Conservation (phyloP, 306 rosid genomes). For the Pyrus communis region DNA sequence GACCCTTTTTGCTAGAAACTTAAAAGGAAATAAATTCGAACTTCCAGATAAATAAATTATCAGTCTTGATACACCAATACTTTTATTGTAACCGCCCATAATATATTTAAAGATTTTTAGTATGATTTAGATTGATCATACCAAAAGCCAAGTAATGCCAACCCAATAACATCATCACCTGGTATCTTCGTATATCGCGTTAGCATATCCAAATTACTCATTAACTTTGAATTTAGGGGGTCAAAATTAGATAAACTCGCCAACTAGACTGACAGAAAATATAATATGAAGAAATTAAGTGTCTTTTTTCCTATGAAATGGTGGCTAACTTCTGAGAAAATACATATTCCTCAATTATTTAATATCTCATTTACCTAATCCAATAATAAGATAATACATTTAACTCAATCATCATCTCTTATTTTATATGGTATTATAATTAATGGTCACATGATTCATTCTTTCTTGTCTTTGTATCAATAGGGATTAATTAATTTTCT, state of each 20-base stretch:
- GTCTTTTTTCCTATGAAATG: slow-evolving; percentile 36
- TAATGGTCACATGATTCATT: slow-evolving; percentile 1
- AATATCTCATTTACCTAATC: slow-evolving; percentile 29
- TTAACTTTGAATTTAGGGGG: not conserved
- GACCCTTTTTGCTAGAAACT: too few relatives aligned
- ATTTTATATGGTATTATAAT: slow-evolving; percentile 4
- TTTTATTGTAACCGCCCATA: too few relatives aligned
- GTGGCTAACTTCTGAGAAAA: slow-evolving; percentile 19
- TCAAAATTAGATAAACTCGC: slow-evolving; percentile 12
- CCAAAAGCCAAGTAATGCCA: not conserved
- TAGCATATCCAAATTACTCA: not conserved
- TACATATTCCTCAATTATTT: slow-evolving; percentile 1
- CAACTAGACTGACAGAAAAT: slow-evolving; percentile 38
- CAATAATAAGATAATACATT: slow-evolving; percentile 5
- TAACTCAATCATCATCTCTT: slow-evolving; percentile 17
- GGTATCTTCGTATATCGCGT: too few relatives aligned
- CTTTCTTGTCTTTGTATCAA: slow-evolving; percentile 3
- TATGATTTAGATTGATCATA: not conserved
- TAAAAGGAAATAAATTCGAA: too few relatives aligned
- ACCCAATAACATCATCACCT: not conserved
- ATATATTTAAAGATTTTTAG: too few relatives aligned
- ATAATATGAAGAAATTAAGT: slow-evolving; percentile 8
- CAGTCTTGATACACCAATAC: too few relatives aligned
- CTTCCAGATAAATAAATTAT: too few relatives aligned
- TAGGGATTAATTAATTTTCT: not conserved